These are phyloP conservation scores for Lentinula lateritia DNA, from an alignment of 768 basidiomycete genomes.

Conservation along the genomic window DNA sequence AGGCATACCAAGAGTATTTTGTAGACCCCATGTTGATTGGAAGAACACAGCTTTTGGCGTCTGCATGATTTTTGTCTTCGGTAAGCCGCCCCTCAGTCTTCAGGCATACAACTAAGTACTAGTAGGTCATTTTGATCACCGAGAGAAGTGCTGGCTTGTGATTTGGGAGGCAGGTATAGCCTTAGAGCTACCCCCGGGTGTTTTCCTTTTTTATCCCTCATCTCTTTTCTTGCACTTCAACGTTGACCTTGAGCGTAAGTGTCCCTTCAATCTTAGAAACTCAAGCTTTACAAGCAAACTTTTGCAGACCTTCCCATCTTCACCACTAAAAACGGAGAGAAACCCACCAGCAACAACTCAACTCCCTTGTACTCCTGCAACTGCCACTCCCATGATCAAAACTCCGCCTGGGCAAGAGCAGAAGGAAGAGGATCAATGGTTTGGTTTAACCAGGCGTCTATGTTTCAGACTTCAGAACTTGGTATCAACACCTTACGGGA, in stretches of 20 bases:
- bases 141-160: conserved; percentile 21
- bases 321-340: not conserved
- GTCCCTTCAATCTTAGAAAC: no score
- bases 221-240: not conserved
- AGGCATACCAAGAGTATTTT: no score
- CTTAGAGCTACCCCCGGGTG: conserved; percentile 26
- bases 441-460: conserved; percentile 8
- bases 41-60: conserved; percentile 21
- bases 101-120: no score
- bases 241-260: not conserved
- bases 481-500: not conserved
- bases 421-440: conserved; percentile 1
- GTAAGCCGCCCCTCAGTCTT: no score
- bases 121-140: conserved; percentile 16
- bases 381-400: not conserved
- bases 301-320: not conserved
- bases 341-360: not conserved
- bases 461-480: conserved; percentile 5
- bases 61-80: conserved; percentile 21
- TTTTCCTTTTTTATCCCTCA: conserved; percentile 23
- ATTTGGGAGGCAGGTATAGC: conserved; percentile 27
- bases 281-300: no score
- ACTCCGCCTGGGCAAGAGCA: not conserved
- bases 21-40: no score
- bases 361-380: not conserved